Evolutionary conservation across 306 rosid species (phyloP).

Genomic region (Acmispon strigosus): DNA sequence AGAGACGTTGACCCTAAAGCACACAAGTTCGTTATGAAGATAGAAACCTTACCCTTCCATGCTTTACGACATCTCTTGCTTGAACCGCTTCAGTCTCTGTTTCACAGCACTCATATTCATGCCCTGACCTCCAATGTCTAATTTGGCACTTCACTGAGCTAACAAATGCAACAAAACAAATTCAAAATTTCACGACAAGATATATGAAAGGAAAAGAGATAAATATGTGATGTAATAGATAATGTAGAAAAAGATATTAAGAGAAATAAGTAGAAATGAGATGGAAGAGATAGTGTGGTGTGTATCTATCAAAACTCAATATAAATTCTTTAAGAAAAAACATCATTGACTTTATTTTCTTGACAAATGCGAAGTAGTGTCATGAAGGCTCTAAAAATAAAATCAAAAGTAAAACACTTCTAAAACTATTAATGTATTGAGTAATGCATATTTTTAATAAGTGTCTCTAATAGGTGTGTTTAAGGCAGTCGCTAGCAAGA

Average conservation of each 20-base stretch:
- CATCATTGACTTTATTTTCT: neutral
- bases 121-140: slow-evolving; percentile 25
- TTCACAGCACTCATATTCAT: slow-evolving; percentile 25
- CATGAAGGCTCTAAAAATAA: too few species aligned
- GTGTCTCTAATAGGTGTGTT: too few species aligned
- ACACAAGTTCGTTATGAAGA: neutral
- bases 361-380: neutral
- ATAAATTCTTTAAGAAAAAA: too few species aligned
- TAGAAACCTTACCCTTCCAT: slow-evolving; percentile 14
- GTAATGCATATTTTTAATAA: neutral
- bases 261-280: too few species aligned
- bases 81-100: neutral
- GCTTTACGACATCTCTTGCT: neutral
- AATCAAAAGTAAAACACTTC: neutral
- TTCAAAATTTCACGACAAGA: neutral
- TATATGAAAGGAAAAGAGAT: too few species aligned
- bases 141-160: slow-evolving; percentile 31
- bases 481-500: too few species aligned
- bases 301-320: too few species aligned
- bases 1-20: neutral
- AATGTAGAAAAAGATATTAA: too few species aligned
- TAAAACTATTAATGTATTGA: neutral
- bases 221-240: too few species aligned
- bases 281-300: too few species aligned
- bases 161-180: neutral